A percentile compares a stretch with the other conserved stretches of the same genome.
These are phyloP conservation scores for Tausonia pullulans DNA, from an alignment of 1,284 basidiomycete species.

Conservation along the genomic window DNA sequence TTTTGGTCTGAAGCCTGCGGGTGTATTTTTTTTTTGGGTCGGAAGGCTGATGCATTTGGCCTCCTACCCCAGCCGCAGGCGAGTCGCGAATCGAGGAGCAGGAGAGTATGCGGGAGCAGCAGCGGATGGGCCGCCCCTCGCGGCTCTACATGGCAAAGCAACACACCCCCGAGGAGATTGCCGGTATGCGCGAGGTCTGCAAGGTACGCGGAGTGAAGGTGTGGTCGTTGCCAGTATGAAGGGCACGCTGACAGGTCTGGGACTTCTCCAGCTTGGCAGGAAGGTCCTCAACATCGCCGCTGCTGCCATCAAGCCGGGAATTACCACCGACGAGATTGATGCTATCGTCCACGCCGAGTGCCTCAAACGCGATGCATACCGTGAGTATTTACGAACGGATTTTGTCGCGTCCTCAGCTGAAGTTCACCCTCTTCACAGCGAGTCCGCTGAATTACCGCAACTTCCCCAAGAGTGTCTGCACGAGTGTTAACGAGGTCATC, in stretches of 20 bases:
- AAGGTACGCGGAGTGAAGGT: conserved; percentile 22
- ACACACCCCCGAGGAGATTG: conserved; percentile 34
- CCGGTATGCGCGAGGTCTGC: conserved; percentile 35
- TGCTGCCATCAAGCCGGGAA: conserved; percentile 69
- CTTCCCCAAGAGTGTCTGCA: conserved; percentile 95
- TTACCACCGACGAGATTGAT: conserved; percentile 93
- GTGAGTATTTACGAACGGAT: conserved; percentile 27
- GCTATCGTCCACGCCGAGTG: conserved; percentile 88
- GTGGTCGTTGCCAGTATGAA: not conserved
- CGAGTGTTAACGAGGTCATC: conserved; percentile 89
- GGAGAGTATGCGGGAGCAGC: conserved; percentile 21
- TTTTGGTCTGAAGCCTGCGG: not conserved
- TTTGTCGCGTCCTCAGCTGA: not conserved
- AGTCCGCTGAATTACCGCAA: conserved; percentile 80
- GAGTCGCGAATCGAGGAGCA: conserved; percentile 28
- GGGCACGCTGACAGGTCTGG: not conserved
- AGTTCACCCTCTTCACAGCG: not conserved
- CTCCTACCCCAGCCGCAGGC: conserved; percentile 27
- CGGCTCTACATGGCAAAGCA: conserved; percentile 24
- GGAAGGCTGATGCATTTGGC: too few relatives aligned
- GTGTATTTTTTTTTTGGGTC: not conserved
- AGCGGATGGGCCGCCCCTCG: conserved; percentile 8
- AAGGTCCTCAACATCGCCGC: conserved; percentile 89
- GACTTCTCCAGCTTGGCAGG: conserved; percentile 53
- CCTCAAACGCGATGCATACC: conserved; percentile 85